Conservation (phyloP, 1,284 basidiomycete genomes). For the Laetiporus sulphureus region DNA sequence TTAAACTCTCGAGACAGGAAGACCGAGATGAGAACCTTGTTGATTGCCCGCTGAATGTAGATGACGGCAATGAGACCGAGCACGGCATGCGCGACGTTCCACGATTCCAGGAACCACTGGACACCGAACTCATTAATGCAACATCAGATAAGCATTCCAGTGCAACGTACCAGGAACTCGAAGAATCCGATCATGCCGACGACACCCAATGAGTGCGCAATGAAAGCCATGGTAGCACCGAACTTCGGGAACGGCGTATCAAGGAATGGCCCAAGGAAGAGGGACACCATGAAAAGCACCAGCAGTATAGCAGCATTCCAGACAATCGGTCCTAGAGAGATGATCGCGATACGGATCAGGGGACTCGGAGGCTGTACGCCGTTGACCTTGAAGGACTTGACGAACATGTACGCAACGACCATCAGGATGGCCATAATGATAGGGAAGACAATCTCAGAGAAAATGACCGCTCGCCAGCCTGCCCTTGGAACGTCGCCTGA, state of each 20-base stretch:
- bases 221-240: constrained; percentile 84
- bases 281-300: constrained; percentile 81
- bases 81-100: constrained; percentile 89
- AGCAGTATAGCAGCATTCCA: constrained; percentile 91
- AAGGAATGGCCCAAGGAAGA: constrained; percentile 91
- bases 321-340: constrained; percentile 91
- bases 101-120: constrained; percentile 91
- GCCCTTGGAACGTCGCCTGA: constrained; percentile 90
- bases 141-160: constrained; percentile 8
- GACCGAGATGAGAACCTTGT: constrained; percentile 88
- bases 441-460: constrained; percentile 86
- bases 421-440: constrained; percentile 79
- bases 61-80: constrained; percentile 85
- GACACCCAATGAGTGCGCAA: constrained; percentile 77
- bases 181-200: constrained; percentile 89
- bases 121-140: constrained; percentile 6
- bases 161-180: constrained; percentile 75
- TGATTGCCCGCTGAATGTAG: constrained; percentile 82
- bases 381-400: constrained; percentile 75
- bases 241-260: constrained; percentile 82
- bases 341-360: constrained; percentile 88
- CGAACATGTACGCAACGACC: constrained; percentile 86
- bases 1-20: constrained; percentile 95
- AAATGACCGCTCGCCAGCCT: constrained; percentile 81
- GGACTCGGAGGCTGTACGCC: constrained; percentile 67